phyloP scores from a whole-genome alignment of 805 yeast species.

The Hanseniaspora singularis region DNA sequence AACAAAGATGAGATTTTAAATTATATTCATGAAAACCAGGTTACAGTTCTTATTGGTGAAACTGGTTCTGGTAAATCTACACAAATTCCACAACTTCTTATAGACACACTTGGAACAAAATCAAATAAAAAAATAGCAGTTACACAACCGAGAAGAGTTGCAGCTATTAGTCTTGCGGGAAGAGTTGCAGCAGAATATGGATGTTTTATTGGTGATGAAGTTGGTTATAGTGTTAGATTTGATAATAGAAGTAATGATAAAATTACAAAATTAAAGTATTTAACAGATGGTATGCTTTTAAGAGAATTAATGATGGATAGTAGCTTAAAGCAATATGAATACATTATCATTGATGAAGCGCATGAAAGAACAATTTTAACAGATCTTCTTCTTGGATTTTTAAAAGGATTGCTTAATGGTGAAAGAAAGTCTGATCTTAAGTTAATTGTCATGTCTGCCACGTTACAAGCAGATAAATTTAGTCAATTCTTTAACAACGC shows the following conservation, averaged over 20 bases:
- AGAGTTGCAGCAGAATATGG: constrained; percentile 88
- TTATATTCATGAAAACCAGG: constrained; percentile 45
- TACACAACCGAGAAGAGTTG: constrained; percentile 95
- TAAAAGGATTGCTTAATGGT: constrained; percentile 46
- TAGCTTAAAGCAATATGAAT: constrained; percentile 49
- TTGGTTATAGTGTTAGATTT: constrained; percentile 89
- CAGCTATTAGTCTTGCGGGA: constrained; percentile 85
- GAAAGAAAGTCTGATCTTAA: constrained; percentile 44
- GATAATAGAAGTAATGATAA: constrained; percentile 49
- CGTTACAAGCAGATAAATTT: constrained; percentile 76
- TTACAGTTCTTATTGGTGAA: constrained; percentile 81
- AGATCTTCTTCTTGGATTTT: constrained; percentile 78
- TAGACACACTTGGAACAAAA: constrained; percentile 29
- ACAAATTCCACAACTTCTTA: constrained; percentile 86
- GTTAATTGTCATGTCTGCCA: constrained; percentile 89
- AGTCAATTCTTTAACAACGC: constrained; percentile 65
- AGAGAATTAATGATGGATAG: constrained; percentile 79
- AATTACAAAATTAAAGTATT: constrained; percentile 62
- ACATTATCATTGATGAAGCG: constrained; percentile 86
- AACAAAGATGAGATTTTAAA: constrained; percentile 53
- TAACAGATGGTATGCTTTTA: constrained; percentile 95
- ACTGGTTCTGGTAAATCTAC: constrained; percentile 98
- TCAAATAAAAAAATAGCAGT: constrained; percentile 53
- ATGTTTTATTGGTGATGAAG: constrained; percentile 59
- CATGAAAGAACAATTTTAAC: constrained; percentile 92